Base-by-base conservation (phyloP, 495 filamentous ascomycete genomes). In the Xylaria bambusicola region DNA sequence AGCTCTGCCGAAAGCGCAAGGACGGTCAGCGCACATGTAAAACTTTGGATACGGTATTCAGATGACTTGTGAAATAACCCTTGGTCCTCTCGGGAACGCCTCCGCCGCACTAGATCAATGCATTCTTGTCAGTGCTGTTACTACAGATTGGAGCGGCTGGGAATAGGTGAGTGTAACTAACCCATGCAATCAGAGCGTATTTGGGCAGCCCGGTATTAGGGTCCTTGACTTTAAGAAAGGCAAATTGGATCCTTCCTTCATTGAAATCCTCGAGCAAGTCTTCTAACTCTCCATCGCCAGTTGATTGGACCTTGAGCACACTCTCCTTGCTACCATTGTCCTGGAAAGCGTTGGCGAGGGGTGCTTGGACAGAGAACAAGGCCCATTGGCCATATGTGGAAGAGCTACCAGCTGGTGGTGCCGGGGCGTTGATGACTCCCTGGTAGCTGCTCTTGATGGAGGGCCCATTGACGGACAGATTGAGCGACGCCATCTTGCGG, bases 71-170 rank as follows among this genome's bases (percentile, higher is more conserved):
- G 67, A 98, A 99, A 70, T 98, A 98, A 23, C 94, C 94, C 70
- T 98, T 98, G 15, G 93, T 97, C 65, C 93, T 82, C 77, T 98
- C 94, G 7, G 94, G 94, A n/a, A 99, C 94, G 56, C 95, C 95
- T 65, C 96, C 93, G 41, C 94, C 94, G 71, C 94, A 99, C 68
- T 71, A 52, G 35, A 52, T 53, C 51, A 73, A 80, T 46, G n/a
- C 5, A 31, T 33, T 15, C 15, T 13, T 29, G 57, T 53, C 56
- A 67, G 65, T 46, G 36, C 44, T 38, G 29, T n/a, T n/a, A n/a
- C 15, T 24, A 50, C 38, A 12, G 46, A 38, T 26, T 35, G 18
- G 21, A 46, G 52, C n/a, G 20, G 44, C 33, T 17, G 35, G 36
- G 33, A 41, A 52, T 71, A 57, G 72, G 81, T 78, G 47, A 40